Conservation (phyloP, 2,329 filamentous ascomycete species). For the Ramularia collo-cygni region DNA sequence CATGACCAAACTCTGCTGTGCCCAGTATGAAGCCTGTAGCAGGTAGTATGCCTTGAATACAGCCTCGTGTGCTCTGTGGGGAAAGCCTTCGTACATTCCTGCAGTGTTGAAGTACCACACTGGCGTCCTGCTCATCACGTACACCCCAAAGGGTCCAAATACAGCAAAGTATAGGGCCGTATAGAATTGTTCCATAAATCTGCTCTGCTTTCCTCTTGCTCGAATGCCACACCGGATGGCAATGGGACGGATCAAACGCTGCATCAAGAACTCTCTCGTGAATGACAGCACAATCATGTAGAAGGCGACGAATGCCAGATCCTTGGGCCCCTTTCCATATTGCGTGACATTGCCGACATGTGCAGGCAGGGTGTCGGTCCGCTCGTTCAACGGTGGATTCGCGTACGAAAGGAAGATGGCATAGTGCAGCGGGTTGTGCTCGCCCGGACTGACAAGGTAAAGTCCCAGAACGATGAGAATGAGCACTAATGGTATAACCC, state of each 20-base stretch:
- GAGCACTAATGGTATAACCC: slow-evolving; percentile 63
- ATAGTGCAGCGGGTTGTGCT: slow-evolving; percentile 69
- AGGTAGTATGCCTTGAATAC: slow-evolving; percentile 94
- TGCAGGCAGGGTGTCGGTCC: slow-evolving; percentile 39
- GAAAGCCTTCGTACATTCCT: slow-evolving; percentile 85
- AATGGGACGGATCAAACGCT: slow-evolving; percentile 72
- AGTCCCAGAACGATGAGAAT: slow-evolving; percentile 55
- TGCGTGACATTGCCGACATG: slow-evolving; percentile 42
- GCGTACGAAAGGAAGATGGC: slow-evolving; percentile 90
- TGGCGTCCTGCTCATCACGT: slow-evolving; percentile 83
- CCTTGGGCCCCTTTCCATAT: slow-evolving; percentile 84
- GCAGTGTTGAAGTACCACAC: slow-evolving; percentile 93
- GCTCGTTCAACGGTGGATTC: slow-evolving; percentile 37
- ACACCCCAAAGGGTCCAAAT: slow-evolving; percentile 76
- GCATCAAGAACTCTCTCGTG: slow-evolving; percentile 94
- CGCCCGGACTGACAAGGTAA: slow-evolving; percentile 69
- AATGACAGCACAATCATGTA: slow-evolving; percentile 88
- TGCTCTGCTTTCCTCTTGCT: slow-evolving; percentile 69
- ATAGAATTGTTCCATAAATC: slow-evolving; percentile 96
- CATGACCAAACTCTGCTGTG: slow-evolving; percentile 85
- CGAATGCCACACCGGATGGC: slow-evolving; percentile 63
- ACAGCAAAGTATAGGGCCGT: slow-evolving; percentile 84
- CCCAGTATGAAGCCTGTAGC: slow-evolving; percentile 91
- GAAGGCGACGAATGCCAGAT: slow-evolving; percentile 81
- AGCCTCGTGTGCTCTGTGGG: slow-evolving; percentile 72